Percentiles rank a stretch among this genome's conserved stretches.
phyloP scores from a whole-genome alignment of 2,329 filamentous ascomycete species.

The Hypomyces rosellus region DNA sequence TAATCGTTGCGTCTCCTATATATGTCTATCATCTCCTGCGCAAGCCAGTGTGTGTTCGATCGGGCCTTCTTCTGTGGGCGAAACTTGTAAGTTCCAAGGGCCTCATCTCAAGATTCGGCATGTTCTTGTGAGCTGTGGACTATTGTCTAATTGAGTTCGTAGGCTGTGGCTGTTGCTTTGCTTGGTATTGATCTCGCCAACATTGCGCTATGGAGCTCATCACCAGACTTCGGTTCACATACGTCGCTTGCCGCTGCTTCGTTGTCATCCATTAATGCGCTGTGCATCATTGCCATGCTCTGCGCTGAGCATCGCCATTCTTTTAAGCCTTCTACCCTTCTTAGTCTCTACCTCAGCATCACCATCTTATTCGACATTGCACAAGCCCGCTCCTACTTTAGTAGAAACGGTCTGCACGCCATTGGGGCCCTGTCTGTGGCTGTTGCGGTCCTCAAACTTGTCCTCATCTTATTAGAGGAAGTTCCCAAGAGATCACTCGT shows the following conservation, averaged over 20 bases:
- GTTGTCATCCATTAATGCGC: conserved; percentile 22
- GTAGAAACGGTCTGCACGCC: conserved; percentile 9
- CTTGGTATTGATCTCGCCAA: conserved; percentile 23
- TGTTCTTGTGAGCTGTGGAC: not conserved
- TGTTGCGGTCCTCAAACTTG: conserved; percentile 24
- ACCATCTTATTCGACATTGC: conserved; percentile 34
- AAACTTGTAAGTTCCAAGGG: conserved; percentile 15
- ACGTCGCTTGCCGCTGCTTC: conserved; percentile 21
- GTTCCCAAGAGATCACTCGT: conserved; percentile 7
- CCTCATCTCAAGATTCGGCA: not conserved
- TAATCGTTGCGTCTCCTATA: conserved; percentile 1
- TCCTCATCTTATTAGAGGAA: conserved; percentile 32
- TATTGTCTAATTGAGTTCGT: not conserved
- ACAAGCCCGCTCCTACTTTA: conserved; percentile 25
- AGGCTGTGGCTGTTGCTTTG: conserved; percentile 19
- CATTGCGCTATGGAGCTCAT: conserved; percentile 15
- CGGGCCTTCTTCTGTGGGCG: conserved; percentile 11
- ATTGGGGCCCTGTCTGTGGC: conserved; percentile 26
- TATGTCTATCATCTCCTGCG: conserved; percentile 7
- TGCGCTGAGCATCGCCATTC: conserved; percentile 28
- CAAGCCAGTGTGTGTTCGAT: conserved; percentile 3
- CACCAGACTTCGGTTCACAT: conserved; percentile 6
- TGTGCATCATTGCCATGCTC: conserved; percentile 21
- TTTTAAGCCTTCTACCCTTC: conserved; percentile 33
- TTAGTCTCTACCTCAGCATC: conserved; percentile 34